Percentiles rank a stretch among this genome's conserved stretches.
These are phyloP conservation scores for Xerocomellus intermedius DNA, from an alignment of 768 basidiomycete genomes.

Conservation along the genomic window DNA sequence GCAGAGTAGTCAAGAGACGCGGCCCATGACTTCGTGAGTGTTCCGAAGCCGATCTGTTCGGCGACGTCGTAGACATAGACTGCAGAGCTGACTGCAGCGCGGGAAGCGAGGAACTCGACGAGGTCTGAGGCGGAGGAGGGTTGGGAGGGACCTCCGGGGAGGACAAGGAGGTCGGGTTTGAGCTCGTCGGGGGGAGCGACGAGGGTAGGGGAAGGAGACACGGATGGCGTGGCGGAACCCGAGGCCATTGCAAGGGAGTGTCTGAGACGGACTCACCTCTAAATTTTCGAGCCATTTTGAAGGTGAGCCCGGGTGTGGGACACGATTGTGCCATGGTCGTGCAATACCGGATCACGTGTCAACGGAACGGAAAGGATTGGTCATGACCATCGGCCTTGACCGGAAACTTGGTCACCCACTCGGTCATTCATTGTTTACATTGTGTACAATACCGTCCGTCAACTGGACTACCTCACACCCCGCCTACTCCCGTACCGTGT, in stretches of 20 bases:
- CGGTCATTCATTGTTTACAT: neutral
- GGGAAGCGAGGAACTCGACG: constrained; percentile 68
- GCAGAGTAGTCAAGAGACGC: constrained; percentile 42
- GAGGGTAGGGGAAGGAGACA: constrained; percentile 34
- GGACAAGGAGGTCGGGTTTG: constrained; percentile 16
- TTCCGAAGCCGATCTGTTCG: constrained; percentile 80
- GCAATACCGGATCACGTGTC: constrained; percentile 33
- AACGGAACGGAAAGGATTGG: neutral
- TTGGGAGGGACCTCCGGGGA: constrained; percentile 2
- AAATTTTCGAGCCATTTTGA: neutral
- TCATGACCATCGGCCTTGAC: too few species aligned
- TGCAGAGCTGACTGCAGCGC: constrained; percentile 52
- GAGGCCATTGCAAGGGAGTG: constrained; percentile 3
- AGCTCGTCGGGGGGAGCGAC: constrained; percentile 33
- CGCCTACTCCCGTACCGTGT: constrained; percentile 52
- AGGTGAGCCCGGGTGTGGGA: constrained; percentile 15
- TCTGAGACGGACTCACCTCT: too few species aligned
- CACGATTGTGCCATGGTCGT: constrained; percentile 31
- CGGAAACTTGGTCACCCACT: too few species aligned
- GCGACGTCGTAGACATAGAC: constrained; percentile 85
- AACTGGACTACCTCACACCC: too few species aligned
- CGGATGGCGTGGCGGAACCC: neutral
- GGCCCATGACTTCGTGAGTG: constrained; percentile 66
- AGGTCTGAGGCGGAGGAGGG: constrained; percentile 52
- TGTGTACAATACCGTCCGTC: neutral